A percentile compares a stretch with the other conserved stretches of the same genome.
phyloP scores from a whole-genome alignment of 225 moss, liverwort and hornwort genomes.

The Physcomitrellopsis africana region DNA sequence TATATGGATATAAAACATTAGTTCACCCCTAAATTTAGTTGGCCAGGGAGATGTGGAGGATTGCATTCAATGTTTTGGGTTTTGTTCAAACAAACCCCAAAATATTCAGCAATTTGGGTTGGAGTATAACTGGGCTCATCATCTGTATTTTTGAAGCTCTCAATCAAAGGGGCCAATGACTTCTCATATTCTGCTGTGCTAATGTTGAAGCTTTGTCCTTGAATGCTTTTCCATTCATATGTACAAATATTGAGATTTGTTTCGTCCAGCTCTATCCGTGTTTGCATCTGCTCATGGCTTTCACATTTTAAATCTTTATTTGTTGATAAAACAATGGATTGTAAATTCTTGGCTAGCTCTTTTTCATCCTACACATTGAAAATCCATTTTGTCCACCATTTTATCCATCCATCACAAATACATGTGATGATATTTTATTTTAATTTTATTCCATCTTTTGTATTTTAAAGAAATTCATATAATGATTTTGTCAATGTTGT shows the following conservation, averaged over 20 bases:
- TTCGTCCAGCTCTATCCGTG: constrained; percentile 28
- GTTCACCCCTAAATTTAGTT: background rate
- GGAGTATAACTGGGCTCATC: constrained; percentile 18
- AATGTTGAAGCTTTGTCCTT: constrained; percentile 17
- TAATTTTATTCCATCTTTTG: too few relatives aligned
- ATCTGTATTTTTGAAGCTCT: background rate
- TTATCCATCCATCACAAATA: background rate
- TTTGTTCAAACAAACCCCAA: constrained; percentile 4
- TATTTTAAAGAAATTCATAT: too few relatives aligned
- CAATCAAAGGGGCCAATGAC: constrained; percentile 27
- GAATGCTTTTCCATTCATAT: background rate
- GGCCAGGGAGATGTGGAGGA: constrained; percentile 30
- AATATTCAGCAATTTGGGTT: constrained; percentile 33
- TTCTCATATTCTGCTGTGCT: constrained; percentile 24
- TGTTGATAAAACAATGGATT: background rate
- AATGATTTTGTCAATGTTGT: too few relatives aligned
- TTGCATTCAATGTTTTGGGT: background rate
- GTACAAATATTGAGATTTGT: constrained; percentile 20
- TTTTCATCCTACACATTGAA: constrained; percentile 33
- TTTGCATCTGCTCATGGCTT: constrained; percentile 32
- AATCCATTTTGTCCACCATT: background rate
- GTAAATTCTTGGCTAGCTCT: background rate
- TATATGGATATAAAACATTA: too few relatives aligned
- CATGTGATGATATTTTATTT: background rate
- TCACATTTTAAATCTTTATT: constrained; percentile 26